Evolutionary conservation across 257 asterid genomes (phyloP), one percentile per base, ranked within the genome.

Genomic region (Asclepias syriaca): DNA sequence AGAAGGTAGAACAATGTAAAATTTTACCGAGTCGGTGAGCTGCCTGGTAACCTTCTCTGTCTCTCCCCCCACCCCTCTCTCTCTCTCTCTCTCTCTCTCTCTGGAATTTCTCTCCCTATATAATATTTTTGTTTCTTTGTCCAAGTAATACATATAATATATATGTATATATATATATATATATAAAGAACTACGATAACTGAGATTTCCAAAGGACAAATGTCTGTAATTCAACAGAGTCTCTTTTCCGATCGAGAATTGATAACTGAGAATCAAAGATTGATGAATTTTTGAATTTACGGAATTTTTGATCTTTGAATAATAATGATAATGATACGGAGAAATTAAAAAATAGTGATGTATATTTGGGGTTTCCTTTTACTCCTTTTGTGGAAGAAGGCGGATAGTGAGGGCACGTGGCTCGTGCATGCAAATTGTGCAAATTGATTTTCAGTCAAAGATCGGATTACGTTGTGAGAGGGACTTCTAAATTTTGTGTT

Each of bases 361-460:
- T 21, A 21, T 16, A 58, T 53, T 39, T 22, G 57, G 21, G 24
- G 57, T 9, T n/a, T n/a, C 19, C 21, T 4, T 4, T 34, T 34
- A 34, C 5, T 2, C 45, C 58, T 0, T 19, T 19, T 5, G 27
- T 68, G 8, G 61, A 48, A 18, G 69, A 34, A 32, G 75, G 12
- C 46, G 9, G 53, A 40, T 40, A 22, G 69, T 19, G 48, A 16
- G 61, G 79, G 69, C 75, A 74, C 79, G 81, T 77, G 84, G 84
- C 34, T 29, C 34, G 69, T 57, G 54, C 71, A 65, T 58, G 79
- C 63, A 58, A 37, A 34, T 65, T 22, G 34, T 27, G 19, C 21
- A 40, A 13, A 49, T 49, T 49, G 15, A 49, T 49, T 49, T 19
- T 51, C 55, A 64, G 69, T 69, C 75, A 73, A 63, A 27, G 45